Conservation (phyloP, 164 flowering plant species). For the Platanus orientalis region DNA sequence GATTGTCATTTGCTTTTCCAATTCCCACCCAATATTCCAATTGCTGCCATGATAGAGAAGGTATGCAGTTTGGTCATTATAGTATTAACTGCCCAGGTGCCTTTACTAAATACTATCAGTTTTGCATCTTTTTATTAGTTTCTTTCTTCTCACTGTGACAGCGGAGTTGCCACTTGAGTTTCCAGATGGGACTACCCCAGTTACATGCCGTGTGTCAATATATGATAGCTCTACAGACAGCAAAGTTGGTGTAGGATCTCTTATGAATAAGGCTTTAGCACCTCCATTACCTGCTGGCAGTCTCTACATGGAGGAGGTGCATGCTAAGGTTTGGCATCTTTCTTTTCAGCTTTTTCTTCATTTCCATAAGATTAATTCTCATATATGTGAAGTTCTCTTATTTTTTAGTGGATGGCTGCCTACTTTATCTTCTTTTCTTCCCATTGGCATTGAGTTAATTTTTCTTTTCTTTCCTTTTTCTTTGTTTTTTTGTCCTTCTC, state of each 20-base stretch:
- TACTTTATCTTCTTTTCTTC: conserved; percentile 1
- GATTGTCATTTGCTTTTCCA: conserved; percentile 92
- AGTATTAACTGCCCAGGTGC: not conserved
- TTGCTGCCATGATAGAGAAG: conserved; percentile 83
- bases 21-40: conserved; percentile 82
- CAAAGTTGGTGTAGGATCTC: conserved; percentile 87
- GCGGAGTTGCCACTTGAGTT: conserved; percentile 95
- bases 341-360: not conserved
- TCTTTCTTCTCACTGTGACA: conserved; percentile 25
- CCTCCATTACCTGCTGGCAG: conserved; percentile 83
- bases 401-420: not conserved
- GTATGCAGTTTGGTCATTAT: conserved; percentile 27
- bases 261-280: conserved; percentile 70
- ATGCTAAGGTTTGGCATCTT: conserved; percentile 60
- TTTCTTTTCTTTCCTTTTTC: conserved; percentile 1
- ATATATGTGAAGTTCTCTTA: not conserved
- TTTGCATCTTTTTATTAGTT: conserved; percentile 2
- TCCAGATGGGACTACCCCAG: conserved; percentile 99
- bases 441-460: not conserved
- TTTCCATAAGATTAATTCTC: not conserved
- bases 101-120: not conserved
- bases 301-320: conserved; percentile 90
- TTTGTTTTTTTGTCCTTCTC: no score
- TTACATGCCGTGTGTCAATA: conserved; percentile 89
- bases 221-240: conserved; percentile 75